Evolutionary conservation across 768 basidiomycete genomes (phyloP).

Genomic region (Coprinellus micaceus): DNA sequence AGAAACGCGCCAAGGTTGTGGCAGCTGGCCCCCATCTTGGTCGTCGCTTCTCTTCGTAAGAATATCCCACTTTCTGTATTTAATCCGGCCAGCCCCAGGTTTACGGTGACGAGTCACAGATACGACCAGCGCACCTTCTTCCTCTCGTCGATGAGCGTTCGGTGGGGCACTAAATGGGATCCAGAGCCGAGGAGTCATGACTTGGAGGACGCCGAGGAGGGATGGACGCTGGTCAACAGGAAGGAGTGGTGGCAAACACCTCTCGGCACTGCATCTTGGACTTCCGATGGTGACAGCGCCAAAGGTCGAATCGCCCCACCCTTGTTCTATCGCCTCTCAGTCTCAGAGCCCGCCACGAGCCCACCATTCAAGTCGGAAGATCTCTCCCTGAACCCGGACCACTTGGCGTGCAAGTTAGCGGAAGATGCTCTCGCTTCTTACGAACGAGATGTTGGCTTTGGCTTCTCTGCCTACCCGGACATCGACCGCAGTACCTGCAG

Average conservation of each 20-base stretch:
- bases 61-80: not conserved
- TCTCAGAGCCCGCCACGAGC: not conserved
- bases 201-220: not conserved
- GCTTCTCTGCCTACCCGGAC: conserved; percentile 21
- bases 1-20: conserved; percentile 7
- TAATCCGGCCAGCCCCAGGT: not conserved
- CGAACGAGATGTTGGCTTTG: conserved; percentile 43
- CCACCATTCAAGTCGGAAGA: not conserved
- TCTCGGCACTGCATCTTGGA: not conserved
- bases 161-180: not conserved
- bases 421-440: conserved; percentile 34
- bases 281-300: not conserved
- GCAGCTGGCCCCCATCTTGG: conserved; percentile 5
- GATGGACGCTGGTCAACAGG: not conserved
- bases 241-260: not conserved
- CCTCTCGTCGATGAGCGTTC: not conserved
- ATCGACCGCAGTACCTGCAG: conserved; percentile 15
- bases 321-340: not conserved
- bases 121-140: conserved; percentile 1
- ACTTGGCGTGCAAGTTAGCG: conserved; percentile 36
- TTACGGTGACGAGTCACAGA: not conserved
- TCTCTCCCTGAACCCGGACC: conserved; percentile 32
- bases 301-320: not conserved
- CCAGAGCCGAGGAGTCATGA: not conserved
- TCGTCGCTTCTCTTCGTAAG: conserved; percentile 10